A percentile compares a stretch with the other conserved stretches of the same genome.
Evolutionary conservation across 2,329 filamentous ascomycete genomes (phyloP).

Genomic region (Fusarium tricinctum): DNA sequence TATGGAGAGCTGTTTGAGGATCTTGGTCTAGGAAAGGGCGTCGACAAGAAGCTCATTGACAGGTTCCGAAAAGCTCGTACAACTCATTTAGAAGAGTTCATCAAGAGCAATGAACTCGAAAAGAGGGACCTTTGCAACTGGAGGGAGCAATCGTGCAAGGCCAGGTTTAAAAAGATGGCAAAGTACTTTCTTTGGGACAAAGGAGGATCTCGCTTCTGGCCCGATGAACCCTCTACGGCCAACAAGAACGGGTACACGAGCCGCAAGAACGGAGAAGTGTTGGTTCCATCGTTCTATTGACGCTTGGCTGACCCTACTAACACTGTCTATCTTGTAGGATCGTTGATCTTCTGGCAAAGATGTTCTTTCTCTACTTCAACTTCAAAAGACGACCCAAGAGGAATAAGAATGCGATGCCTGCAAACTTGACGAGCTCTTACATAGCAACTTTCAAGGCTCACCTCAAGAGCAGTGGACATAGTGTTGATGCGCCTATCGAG

Average conservation of each 20-base stretch:
- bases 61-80: background rate
- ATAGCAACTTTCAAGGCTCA: background rate
- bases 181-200: constrained; percentile 5
- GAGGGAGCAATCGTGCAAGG: background rate
- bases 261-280: constrained; percentile 1
- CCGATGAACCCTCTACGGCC: constrained; percentile 1
- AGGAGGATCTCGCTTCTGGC: constrained; percentile 19
- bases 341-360: background rate
- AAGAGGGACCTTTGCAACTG: background rate
- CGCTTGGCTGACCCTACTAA: background rate
- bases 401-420: background rate
- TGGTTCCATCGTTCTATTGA: background rate
- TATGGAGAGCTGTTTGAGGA: constrained; percentile 1
- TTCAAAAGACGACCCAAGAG: background rate
- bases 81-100: background rate
- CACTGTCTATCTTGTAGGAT: background rate
- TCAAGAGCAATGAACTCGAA: background rate
- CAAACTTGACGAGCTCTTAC: background rate
- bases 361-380: background rate
- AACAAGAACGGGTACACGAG: constrained; percentile 8
- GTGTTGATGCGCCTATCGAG: background rate
- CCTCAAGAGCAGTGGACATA: background rate
- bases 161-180: constrained; percentile 5
- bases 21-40: constrained; percentile 8
- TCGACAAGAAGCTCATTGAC: background rate